Evolutionary conservation across 2,329 filamentous ascomycete genomes (phyloP), one percentile per base, ranked within the genome.

Genomic region (Ceratocystis diversiconidia): DNA sequence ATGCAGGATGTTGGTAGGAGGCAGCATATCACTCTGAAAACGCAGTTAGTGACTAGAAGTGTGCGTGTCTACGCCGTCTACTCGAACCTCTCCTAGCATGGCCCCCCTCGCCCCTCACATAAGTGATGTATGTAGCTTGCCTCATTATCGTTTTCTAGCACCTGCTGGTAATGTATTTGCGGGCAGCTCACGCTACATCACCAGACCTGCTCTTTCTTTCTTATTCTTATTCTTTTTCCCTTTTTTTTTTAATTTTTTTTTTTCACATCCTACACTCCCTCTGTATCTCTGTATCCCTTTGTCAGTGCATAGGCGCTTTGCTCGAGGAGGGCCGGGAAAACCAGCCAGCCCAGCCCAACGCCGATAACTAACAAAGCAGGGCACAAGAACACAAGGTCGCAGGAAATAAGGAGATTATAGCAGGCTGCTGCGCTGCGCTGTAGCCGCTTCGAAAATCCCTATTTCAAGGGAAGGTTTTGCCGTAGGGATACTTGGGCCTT

Each of bases 381-480:
- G 7, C 22, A 8, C 48, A 50, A 19, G 48, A n/a, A n/a, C 25
- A 28, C 12, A 25, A 57, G n/a, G 25, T 15, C 28, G 22, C 28
- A 36, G 12, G 28, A 15, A 36, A 59, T 8, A 59, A 28, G 28
- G 55, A 59, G 12, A 59, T 59, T 59, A 30, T 7, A 25, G 55
- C 55, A 59, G 55, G 5, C 10, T 36, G 15, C 30, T 32, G 28
- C n/a, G 52, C 52, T 32, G 22, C 25, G 50, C 50, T 55, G 8
- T 52, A n/a, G 55, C 28, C 28, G 55, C 55, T 59, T 59, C 55
- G 32, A 59, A 59, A 59, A 59, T 59, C 55, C 55, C 55, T 59
- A 59, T 59, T 25, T 8, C 17, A 17, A 59, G 55, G 55, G 55
- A 59, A 59, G 28, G 55, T 32, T 59, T 59, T 32, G 25, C 55